These are phyloP conservation scores for Botryotinia globosa DNA, from an alignment of 2,329 filamentous ascomycete genomes.

Conservation along the genomic window DNA sequence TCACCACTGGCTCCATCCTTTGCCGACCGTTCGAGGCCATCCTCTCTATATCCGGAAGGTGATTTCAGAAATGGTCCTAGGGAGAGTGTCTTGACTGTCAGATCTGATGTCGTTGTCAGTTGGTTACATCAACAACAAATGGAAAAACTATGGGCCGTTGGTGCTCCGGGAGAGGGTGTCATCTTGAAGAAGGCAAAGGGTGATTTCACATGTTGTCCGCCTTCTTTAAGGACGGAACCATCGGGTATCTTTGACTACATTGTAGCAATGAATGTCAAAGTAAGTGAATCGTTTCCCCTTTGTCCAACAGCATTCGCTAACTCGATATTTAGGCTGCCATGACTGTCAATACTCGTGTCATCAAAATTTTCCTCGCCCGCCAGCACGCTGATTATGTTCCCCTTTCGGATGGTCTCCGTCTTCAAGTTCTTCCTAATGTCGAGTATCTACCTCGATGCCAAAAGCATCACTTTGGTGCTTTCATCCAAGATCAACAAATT, in stretches of 20 bases:
- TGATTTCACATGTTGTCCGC: slow-evolving; percentile 51
- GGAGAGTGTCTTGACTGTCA: slow-evolving; percentile 51
- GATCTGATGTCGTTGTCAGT: slow-evolving; percentile 60
- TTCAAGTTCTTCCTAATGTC: slow-evolving; percentile 61
- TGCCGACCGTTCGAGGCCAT: slow-evolving; percentile 19
- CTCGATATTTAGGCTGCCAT: slow-evolving; percentile 53
- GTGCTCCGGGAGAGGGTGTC: slow-evolving; percentile 51
- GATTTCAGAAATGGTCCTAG: slow-evolving; percentile 44
- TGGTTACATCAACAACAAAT: slow-evolving; percentile 62
- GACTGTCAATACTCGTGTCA: slow-evolving; percentile 64
- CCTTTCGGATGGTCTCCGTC: slow-evolving; percentile 53
- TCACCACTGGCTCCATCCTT: slow-evolving; percentile 4
- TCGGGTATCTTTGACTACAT: slow-evolving; percentile 51
- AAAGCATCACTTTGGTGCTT: slow-evolving; percentile 65
- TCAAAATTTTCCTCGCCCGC: slow-evolving; percentile 55
- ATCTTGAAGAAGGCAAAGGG: slow-evolving; percentile 52
- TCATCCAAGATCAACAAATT: slow-evolving; percentile 56
- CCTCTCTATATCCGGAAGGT: slow-evolving; percentile 41
- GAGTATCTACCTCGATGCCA: slow-evolving; percentile 56
- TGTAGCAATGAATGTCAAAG: slow-evolving; percentile 51
- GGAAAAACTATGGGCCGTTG: slow-evolving; percentile 51
- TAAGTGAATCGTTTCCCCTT: slow-evolving; percentile 37
- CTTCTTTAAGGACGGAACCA: slow-evolving; percentile 45
- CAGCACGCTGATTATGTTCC: slow-evolving; percentile 54
- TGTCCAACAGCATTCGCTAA: neutral